Conservation (phyloP, 2,329 filamentous ascomycete genomes). For the Didymella sp. region DNA sequence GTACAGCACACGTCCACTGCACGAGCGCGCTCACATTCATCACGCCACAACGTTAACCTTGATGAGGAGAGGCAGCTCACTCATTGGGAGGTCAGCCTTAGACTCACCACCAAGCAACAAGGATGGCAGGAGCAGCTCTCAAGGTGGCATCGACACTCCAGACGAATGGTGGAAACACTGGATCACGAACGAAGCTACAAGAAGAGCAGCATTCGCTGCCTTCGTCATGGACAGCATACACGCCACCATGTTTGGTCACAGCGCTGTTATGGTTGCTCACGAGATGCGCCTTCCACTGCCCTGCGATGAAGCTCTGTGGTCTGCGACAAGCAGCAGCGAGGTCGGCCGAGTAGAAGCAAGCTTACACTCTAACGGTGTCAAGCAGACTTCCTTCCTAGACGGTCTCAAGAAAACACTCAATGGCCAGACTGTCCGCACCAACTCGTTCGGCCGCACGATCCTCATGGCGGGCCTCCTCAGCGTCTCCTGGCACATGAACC, state of each 20-base stretch:
- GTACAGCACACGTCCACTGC: slow-evolving; percentile 89
- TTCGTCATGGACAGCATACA: slow-evolving; percentile 96
- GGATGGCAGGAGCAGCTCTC: slow-evolving; percentile 62
- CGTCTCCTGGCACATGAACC: slow-evolving; percentile 97
- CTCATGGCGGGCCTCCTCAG: slow-evolving; percentile 93
- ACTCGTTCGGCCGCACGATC: slow-evolving; percentile 90
- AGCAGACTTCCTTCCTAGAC: slow-evolving; percentile 86
- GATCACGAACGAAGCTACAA: slow-evolving; percentile 92
- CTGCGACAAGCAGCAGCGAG: slow-evolving; percentile 84
- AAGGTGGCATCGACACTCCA: slow-evolving; percentile 67
- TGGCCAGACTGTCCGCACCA: slow-evolving; percentile 84
- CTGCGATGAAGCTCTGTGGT: slow-evolving; percentile 93
- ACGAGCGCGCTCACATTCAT: slow-evolving; percentile 95
- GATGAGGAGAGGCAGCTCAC: slow-evolving; percentile 90
- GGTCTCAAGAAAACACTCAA: slow-evolving; percentile 89
- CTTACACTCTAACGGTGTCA: slow-evolving; percentile 79
- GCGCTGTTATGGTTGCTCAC: slow-evolving; percentile 94
- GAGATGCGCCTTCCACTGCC: slow-evolving; percentile 91
- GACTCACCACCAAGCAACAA: slow-evolving; percentile 82
- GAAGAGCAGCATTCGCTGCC: slow-evolving; percentile 88
- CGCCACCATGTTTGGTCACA: slow-evolving; percentile 97
- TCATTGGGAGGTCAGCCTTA: slow-evolving; percentile 83
- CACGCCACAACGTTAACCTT: slow-evolving; percentile 94
- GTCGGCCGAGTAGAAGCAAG: slow-evolving; percentile 84
- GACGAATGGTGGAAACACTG: slow-evolving; percentile 96